Evolutionary conservation across 257 asterid species (phyloP), one percentile per base, ranked within the genome.

Genomic region (Coffea eugenioides): DNA sequence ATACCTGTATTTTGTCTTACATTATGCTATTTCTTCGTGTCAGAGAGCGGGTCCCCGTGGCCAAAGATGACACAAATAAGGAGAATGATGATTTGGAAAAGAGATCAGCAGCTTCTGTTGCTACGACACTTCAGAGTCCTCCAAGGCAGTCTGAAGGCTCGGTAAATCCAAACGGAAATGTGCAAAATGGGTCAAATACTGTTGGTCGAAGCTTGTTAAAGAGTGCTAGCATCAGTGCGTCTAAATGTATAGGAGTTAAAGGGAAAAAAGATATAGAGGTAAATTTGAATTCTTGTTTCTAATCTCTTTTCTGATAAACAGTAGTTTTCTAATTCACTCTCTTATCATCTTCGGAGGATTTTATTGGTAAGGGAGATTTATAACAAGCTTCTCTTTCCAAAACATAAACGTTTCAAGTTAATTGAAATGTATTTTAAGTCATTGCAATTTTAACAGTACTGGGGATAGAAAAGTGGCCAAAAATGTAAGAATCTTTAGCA

Each of bases 191-290:
- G 71, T 85, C 83, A 75, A 85, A 70, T 69, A 84, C 88, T 74
- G 90, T 91, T 76, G 94, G 92, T 69, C 97, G 97, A 64, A 89
- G 98, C 91, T 88, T 95, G 91, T 88, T 93, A 84, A 95, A 95
- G 91, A 94, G 98, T 77, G 96, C 97, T 78, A 94, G 97, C 75
- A 94, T 93, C 75, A 94, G 98, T 74, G 98, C 88, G 69, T 94
- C 98, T 25, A 91, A 91, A 85, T 94, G 98, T 52, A 77, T 94
- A 8, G 97, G 83, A 43, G 94, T 90, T 70, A 88, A 91, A 88
- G 81, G 71, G 9, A 91, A 76, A 79, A 86, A 64, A 20, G 88
- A 93, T 70, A 7, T 83, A 5, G 96, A 91, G 97, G 98, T 93
- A 89, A 12, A 51, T 59, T 71, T 43, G 6, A 75, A 27, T 31